Evolutionary conservation across 176 grass and related monocot species (phyloP).

Genomic region (Zoysia japonica): DNA sequence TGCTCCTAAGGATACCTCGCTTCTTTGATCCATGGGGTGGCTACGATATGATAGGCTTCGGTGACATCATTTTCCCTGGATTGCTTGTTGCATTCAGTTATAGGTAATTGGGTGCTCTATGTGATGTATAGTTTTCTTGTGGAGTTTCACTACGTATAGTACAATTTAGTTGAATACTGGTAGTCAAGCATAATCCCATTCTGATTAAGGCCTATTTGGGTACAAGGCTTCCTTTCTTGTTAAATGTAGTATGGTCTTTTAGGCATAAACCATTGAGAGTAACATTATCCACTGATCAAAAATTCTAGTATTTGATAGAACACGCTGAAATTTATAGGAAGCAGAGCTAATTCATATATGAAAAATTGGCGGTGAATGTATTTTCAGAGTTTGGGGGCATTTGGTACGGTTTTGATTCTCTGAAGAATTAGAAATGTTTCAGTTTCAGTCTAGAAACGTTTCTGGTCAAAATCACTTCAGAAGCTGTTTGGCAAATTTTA

Average conservation of each 20-base stretch:
- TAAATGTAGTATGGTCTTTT: background rate
- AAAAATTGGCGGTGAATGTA: background rate
- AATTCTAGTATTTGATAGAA: background rate
- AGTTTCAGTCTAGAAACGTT: too few species aligned
- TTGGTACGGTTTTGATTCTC: too few species aligned
- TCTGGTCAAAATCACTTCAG: too few species aligned
- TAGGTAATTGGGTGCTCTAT: slow-evolving; percentile 49
- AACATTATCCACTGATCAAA: slow-evolving; percentile 13
- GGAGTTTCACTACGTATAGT: background rate
- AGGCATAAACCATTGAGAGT: background rate
- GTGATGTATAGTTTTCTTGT: background rate
- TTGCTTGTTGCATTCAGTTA: slow-evolving; percentile 95
- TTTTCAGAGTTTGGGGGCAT: background rate
- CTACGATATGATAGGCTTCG: slow-evolving; percentile 99
- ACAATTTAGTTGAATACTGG: background rate
- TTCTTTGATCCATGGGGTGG: slow-evolving; percentile 99
- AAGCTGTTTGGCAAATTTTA: too few species aligned
- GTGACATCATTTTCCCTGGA: slow-evolving; percentile 95
- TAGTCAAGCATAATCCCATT: background rate
- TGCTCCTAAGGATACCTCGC: slow-evolving; percentile 89
- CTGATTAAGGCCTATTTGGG: background rate
- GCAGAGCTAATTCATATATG: background rate
- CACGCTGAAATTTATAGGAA: background rate
- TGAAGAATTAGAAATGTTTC: too few species aligned
- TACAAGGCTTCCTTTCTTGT: background rate